phyloP scores from a whole-genome alignment of 1,284 basidiomycete species.

The Pseudomicrostroma phylloplanum region DNA sequence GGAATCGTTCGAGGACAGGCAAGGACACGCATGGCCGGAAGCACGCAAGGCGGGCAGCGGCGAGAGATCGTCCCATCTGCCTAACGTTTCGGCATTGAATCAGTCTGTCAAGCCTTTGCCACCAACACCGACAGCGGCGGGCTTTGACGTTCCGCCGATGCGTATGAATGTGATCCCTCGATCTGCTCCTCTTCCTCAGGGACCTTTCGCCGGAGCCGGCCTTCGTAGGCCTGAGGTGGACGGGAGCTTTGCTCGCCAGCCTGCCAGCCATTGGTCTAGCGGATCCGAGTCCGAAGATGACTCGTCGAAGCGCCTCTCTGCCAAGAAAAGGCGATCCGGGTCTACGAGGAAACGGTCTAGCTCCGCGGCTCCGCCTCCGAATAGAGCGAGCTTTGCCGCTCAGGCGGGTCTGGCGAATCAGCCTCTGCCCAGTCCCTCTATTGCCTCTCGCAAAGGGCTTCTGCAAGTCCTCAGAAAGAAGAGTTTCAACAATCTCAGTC shows the following conservation, averaged over 20 bases:
- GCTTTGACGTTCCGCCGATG: no score
- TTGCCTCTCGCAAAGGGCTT: not conserved
- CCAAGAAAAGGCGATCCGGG: not conserved
- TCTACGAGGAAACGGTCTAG: not conserved
- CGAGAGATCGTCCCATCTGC: no score
- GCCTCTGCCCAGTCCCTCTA: not conserved
- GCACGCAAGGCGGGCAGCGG: no score
- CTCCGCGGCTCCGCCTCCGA: slow-evolving; percentile 1
- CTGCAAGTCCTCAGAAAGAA: slow-evolving; percentile 24
- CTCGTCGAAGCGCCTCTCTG: not conserved
- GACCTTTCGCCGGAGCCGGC: not conserved
- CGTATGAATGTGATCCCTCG: not conserved
- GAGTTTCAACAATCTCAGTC: slow-evolving; percentile 23
- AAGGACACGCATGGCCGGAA: no score
- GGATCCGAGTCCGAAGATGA: slow-evolving; percentile 6
- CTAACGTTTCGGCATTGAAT: no score
- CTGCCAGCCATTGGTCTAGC: slow-evolving; percentile 4
- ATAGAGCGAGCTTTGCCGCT: not conserved
- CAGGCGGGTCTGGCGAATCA: not conserved
- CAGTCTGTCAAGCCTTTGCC: no score
- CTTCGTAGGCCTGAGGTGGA: not conserved
- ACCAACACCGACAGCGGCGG: no score
- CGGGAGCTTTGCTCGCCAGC: not conserved
- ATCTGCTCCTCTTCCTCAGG: slow-evolving; percentile 1
- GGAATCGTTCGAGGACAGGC: no score